Conservation (phyloP, 129 eudicot species). For the Solidago caesia region DNA sequence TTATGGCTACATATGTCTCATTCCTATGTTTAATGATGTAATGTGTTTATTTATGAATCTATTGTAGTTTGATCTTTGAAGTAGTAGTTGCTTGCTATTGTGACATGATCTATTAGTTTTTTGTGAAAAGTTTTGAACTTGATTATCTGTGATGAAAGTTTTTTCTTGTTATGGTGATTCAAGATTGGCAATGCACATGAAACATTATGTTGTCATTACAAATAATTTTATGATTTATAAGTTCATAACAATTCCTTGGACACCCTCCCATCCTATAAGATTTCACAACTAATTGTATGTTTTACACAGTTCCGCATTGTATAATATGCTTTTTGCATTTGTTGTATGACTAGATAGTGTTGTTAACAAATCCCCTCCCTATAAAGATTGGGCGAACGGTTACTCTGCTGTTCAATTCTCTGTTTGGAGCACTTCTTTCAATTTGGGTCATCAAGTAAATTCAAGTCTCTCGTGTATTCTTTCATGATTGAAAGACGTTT, state of each 20-base stretch:
- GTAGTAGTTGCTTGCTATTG: constrained; percentile 12
- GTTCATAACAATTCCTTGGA: neutral
- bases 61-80: constrained; percentile 3
- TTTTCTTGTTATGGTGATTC: constrained; percentile 21
- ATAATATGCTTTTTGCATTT: no score
- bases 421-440: neutral
- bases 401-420: no score
- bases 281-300: neutral
- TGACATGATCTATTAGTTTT: neutral
- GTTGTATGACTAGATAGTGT: no score
- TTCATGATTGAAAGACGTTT: neutral
- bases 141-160: neutral
- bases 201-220: neutral
- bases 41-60: constrained; percentile 22
- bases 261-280: no score
- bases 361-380: no score
- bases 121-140: constrained; percentile 13
- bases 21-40: neutral
- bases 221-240: neutral
- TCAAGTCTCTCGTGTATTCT: neutral
- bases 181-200: constrained; percentile 18
- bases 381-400: no score
- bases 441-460: neutral
- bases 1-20: no score
- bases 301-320: no score